Base-by-base conservation (phyloP, 768 basidiomycete genomes). In the Collybia sp. region DNA sequence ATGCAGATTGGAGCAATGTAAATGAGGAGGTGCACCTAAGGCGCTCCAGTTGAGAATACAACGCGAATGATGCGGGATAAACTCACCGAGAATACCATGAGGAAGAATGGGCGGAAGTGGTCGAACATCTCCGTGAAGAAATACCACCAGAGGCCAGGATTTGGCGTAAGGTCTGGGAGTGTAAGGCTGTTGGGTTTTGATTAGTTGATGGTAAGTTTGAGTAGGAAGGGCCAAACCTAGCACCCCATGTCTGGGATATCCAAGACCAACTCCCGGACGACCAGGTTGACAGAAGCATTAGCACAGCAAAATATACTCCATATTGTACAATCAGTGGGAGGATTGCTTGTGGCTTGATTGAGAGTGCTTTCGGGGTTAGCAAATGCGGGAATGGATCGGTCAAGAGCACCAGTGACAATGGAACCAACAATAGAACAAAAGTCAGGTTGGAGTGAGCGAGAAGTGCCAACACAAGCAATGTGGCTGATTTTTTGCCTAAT, bases 51-150 rank as follows among this genome's bases (percentile, higher is more conserved):
- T 0, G 36, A 34, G 33, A 37, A 35, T n/a, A 52, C 6, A 35
- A 12, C 9, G 5, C 2, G 31, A 15, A 36, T 17, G 8, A 25
- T 12, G 12, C 12, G 8, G 1, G 41, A 36, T n/a, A 17, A 31
- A 62, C 85, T 40, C 55, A 93, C 93, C 13, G 86, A 88, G 64
- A 97, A 98, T 13, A 88, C 89, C 75, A 93, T 86, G 30, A 97
- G 70, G 75, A 96, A 99, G 69, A 97, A 97, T 3, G 85, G 81
- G 25, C 96, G 73, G 72, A 97, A 99, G 60, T 98, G 88, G 59
- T 97, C 95, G 52, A 99, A 99, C 89, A 97, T 97, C 62, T 98
- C 95, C 10, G 93, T 97, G 68, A 98, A 97, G 70, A 98, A 98
- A 64, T 98, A 98, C 95, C 95, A 98, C 88, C 93, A 93, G 20